Base-by-base conservation (phyloP, 164 flowering plant species). In the Vitis cinerea region DNA sequence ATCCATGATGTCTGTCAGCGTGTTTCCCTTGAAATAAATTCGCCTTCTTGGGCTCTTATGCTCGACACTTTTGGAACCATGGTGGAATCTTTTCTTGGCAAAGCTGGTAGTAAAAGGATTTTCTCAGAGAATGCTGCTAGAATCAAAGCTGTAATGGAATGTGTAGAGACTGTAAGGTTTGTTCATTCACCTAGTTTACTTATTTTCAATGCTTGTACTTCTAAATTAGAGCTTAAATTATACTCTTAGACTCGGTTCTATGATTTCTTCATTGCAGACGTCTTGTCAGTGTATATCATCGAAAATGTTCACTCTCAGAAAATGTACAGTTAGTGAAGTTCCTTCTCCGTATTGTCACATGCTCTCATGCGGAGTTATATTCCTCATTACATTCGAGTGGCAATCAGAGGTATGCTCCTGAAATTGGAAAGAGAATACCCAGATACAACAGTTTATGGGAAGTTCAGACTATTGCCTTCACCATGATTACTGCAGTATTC, bases 131-230 rank as follows among this genome's bases (percentile, higher is more conserved):
- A 79, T 77, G 71, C 68, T 51, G 67, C 74, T 50, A 67, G 60
- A 61, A 37, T 72, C 54, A 78, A 71, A 59, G 79, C 85, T 37
- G 63, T 74, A 6, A 72, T 66, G 71, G 83, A 85, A 47, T 81
- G 82, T 69, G 74, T 93, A 47, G 85, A 87, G 51, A 80, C 85
- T 69, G 9, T 87, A 37, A 85, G 98, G 98, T 94, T 15, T 67
- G 72, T 27, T 61, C 10, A 66, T 58, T 54, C 30, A 30, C 13
- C 67, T 17, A 37, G 44, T 37, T 37, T 37, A 37, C 44, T 37
- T 13, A 9, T 10, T 59, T 59, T 23, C 29, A 10, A 10, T 59
- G 61, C 1, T 8, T 10, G 9, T 10, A 23, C 37, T 23, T 23
- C 27, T 23, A 23, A 23, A 23, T 23, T 23, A 23, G 27, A 23